Evolutionary conservation across 1,284 basidiomycete species (phyloP), one percentile per base, ranked within the genome.

Genomic region (Pseudozyma tsukubaensis): DNA sequence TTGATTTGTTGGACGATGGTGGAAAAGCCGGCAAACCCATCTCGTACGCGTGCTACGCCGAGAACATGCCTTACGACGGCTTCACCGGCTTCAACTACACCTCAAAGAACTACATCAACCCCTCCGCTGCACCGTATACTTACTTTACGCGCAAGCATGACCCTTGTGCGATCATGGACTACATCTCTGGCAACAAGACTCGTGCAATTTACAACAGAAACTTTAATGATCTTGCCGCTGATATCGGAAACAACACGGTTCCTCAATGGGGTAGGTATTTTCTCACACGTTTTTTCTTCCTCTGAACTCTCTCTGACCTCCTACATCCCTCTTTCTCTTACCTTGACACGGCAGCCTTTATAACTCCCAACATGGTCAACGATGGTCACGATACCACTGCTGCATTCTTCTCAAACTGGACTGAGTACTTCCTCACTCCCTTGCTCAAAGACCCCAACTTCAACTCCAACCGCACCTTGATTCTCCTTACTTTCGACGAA

Each of bases 321-420:
- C 18, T 40, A 11, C 19, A 40, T 39, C 21, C 12, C 12, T 40
- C 34, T 40, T 11, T 36, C 16, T 32, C 19, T 19, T 36, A 3
- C 0, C 6, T 11, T 36, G 14, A 11, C 19, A 34, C 24, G 29
- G 14, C 29, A 42, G 89, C 85, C 34, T 91, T 89, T 78, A 84
- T 91, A 56, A 91, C 90, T 0, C 90, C 90, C n/a, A 91, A 90
- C 83, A 80, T 89, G 54, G 86, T 87, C 34, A 85, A 87, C 81
- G 88, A 90, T 75, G 89, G 85, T 0, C 78, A 91, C 73, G 90
- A 91, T 81, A 90, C 90, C 9, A 87, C 86, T 29, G 45, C 60
- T 86, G 18, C 89, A 89, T 16, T 88, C 72, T 84, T 86, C 32
- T 85, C 85, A 12, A 77, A 84, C 21, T 91, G 88, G 87, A 83